Evolutionary conservation across 2,329 filamentous ascomycete species (phyloP).

Genomic region (Gremmenia infestans): DNA sequence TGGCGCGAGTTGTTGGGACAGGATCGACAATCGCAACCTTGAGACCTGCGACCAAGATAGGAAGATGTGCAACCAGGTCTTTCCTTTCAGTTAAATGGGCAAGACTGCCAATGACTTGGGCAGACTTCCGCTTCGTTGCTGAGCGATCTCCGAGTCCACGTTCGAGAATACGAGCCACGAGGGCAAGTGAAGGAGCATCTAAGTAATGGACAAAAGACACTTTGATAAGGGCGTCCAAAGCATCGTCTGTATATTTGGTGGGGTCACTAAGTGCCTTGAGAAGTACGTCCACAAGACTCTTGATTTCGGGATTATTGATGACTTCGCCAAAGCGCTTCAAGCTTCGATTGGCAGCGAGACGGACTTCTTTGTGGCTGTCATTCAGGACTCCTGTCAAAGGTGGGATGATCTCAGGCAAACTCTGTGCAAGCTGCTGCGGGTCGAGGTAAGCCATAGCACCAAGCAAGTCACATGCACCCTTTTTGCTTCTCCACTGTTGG

Average conservation of each 20-base stretch:
- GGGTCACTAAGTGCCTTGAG: slow-evolving; percentile 96
- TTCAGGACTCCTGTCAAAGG: slow-evolving; percentile 91
- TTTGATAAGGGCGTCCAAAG: slow-evolving; percentile 89
- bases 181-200: slow-evolving; percentile 90
- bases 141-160: slow-evolving; percentile 87
- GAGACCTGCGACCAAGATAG: slow-evolving; percentile 85
- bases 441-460: slow-evolving; percentile 99
- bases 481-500: slow-evolving; percentile 96
- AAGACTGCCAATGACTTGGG: slow-evolving; percentile 95
- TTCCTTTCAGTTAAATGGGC: slow-evolving; percentile 96
- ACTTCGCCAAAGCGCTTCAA: slow-evolving; percentile 98
- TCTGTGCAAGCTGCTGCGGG: slow-evolving; percentile 86
- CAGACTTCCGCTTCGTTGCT: slow-evolving; percentile 90
- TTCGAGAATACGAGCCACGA: slow-evolving; percentile 93
- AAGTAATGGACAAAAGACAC: slow-evolving; percentile 98
- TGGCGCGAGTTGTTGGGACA: slow-evolving; percentile 92
- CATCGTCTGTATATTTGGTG: slow-evolving; percentile 94
- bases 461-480: slow-evolving; percentile 91
- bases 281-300: slow-evolving; percentile 82
- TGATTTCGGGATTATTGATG: slow-evolving; percentile 96
- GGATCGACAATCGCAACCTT: slow-evolving; percentile 89
- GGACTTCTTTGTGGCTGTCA: slow-evolving; percentile 97
- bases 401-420: slow-evolving; percentile 93
- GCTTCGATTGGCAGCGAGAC: slow-evolving; percentile 86
- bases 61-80: slow-evolving; percentile 84